A percentile compares a stretch with the other conserved stretches of the same genome.
Conservation (phyloP, 2,329 filamentous ascomycete species). For the Thermochaetoides dissita region DNA sequence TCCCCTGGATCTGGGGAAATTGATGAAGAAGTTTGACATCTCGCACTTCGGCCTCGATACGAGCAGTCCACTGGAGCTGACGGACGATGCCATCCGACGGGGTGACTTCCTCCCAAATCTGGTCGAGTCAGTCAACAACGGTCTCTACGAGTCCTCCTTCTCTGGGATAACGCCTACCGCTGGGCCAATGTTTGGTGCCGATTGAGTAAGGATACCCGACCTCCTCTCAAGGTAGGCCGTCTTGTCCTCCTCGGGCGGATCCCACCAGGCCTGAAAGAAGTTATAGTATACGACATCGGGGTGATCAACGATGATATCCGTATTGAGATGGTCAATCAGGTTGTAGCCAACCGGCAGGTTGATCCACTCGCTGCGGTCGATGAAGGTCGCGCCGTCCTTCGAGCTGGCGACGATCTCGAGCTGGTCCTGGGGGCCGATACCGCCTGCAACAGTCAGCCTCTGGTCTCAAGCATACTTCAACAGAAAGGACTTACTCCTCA, state of each 20-base stretch:
- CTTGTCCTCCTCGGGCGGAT: conserved; percentile 29
- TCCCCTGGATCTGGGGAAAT: too few relatives aligned
- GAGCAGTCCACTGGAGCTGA: conserved; percentile 47
- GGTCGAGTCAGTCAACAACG: conserved; percentile 5
- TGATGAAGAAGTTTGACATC: too few relatives aligned
- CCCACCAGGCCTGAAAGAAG: conserved; percentile 47
- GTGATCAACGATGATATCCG: conserved; percentile 31
- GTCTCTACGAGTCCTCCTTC: neutral
- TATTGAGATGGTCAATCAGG: conserved; percentile 42
- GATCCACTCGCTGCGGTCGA: conserved; percentile 38
- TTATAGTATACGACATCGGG: conserved; percentile 44
- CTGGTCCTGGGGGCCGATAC: conserved; percentile 52
- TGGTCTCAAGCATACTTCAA: neutral
- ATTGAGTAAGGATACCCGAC: conserved; percentile 48
- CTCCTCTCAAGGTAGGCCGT: conserved; percentile 32
- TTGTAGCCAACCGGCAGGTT: conserved; percentile 45
- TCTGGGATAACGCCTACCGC: conserved; percentile 20
- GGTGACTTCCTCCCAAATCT: conserved; percentile 41
- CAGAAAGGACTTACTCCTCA: conserved; percentile 34
- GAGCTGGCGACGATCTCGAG: conserved; percentile 37
- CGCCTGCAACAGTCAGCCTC: conserved; percentile 16
- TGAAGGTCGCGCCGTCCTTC: conserved; percentile 37
- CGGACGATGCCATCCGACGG: conserved; percentile 45
- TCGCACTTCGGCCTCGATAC: conserved; percentile 19
- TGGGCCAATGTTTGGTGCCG: conserved; percentile 52